Conservation (phyloP, 768 basidiomycete genomes). For the Obba rivulosa region DNA sequence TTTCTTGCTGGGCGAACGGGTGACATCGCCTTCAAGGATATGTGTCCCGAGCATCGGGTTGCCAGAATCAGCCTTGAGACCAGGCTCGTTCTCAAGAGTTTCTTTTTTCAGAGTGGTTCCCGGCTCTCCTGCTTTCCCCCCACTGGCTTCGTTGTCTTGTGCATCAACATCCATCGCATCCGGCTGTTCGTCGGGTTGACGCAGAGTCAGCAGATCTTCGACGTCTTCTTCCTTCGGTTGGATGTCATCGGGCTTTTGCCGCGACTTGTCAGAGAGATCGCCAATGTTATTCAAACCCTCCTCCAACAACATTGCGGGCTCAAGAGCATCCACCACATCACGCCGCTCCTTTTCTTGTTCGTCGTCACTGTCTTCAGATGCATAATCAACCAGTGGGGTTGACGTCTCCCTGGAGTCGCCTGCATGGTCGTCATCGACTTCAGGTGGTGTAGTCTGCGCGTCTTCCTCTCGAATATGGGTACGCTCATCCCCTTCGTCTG, state of each 20-base stretch:
- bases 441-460: not conserved
- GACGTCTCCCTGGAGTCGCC: slow-evolving; percentile 18
- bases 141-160: not conserved
- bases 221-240: slow-evolving; percentile 50
- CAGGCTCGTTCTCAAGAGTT: slow-evolving; percentile 25
- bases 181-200: slow-evolving; percentile 12
- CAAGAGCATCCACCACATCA: slow-evolving; percentile 55
- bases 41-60: slow-evolving; percentile 39
- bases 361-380: slow-evolving; percentile 58
- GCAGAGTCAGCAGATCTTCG: slow-evolving; percentile 47
- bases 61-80: slow-evolving; percentile 50
- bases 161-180: slow-evolving; percentile 27
- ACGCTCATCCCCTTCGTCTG: slow-evolving; percentile 21
- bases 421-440: slow-evolving; percentile 16
- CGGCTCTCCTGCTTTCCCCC: not conserved
- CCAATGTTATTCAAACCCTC: slow-evolving; percentile 50
- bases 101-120: not conserved
- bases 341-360: slow-evolving; percentile 52
- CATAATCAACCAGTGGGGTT: slow-evolving; percentile 37
- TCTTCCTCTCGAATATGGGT: slow-evolving; percentile 22
- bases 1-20: slow-evolving; percentile 28
- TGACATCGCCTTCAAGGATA: slow-evolving; percentile 3
- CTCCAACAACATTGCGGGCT: slow-evolving; percentile 47
- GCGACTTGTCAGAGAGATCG: slow-evolving; percentile 22
- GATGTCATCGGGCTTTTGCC: slow-evolving; percentile 14